A percentile compares a stretch with the other conserved stretches of the same genome.
Conservation (phyloP, 495 filamentous ascomycete species). For the Halenospora varia region DNA sequence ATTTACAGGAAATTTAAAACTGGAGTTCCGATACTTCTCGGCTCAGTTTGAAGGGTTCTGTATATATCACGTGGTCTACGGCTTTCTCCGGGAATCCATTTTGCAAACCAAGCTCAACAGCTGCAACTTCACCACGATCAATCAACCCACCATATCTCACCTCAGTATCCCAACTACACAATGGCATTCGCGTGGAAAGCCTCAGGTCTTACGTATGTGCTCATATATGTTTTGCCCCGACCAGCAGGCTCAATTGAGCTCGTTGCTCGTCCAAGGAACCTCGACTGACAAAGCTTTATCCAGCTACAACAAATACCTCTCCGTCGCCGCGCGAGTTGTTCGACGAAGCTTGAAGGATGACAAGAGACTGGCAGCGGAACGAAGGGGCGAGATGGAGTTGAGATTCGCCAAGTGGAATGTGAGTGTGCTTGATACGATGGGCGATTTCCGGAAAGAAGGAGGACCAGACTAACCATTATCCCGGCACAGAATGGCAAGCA, state of each 20-base stretch:
- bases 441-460: not conserved
- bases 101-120: constrained; percentile 15
- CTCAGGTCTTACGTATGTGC: constrained; percentile 81
- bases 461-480: constrained; percentile 14
- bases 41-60: too few species aligned
- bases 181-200: constrained; percentile 99
- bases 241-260: constrained; percentile 11
- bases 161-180: constrained; percentile 56
- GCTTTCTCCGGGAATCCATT: not conserved
- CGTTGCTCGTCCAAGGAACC: not conserved
- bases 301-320: constrained; percentile 83
- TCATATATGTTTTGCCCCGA: not conserved
- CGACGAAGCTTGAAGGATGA: constrained; percentile 95
- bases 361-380: constrained; percentile 78
- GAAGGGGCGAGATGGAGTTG: constrained; percentile 83
- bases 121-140: constrained; percentile 23
- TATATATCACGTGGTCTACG: constrained; percentile 3
- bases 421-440: constrained; percentile 35
- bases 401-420: constrained; percentile 97
- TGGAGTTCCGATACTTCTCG: too few species aligned
- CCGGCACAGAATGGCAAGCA: constrained; percentile 87
- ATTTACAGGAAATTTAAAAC: too few species aligned
- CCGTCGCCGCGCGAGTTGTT: constrained; percentile 71
- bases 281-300: constrained; percentile 18
- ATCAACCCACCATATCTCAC: constrained; percentile 19